Evolutionary conservation across 2,329 filamentous ascomycete genomes (phyloP).

Genomic region (Harringtonia lauricola): DNA sequence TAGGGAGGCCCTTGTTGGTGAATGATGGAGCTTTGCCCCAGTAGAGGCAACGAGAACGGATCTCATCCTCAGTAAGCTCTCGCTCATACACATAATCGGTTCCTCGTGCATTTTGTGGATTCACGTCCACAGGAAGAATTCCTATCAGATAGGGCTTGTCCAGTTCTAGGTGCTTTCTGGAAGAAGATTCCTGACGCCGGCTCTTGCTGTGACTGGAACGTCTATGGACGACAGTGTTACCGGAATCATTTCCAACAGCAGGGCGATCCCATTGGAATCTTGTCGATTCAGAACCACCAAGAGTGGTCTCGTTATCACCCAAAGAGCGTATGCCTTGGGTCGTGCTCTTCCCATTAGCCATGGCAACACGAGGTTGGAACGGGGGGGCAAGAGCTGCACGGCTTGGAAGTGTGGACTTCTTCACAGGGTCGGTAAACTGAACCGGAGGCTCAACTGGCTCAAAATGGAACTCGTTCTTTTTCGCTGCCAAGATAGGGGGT

Average conservation of each 20-base stretch:
- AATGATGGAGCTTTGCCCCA: slow-evolving; percentile 46
- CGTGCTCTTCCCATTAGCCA: not conserved
- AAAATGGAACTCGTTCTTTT: slow-evolving; percentile 13
- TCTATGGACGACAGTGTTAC: not conserved
- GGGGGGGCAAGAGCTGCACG: slow-evolving; percentile 37
- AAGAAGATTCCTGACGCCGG: slow-evolving; percentile 6
- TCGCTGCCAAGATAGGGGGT: slow-evolving; percentile 6
- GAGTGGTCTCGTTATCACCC: not conserved
- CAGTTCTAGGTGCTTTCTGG: slow-evolving; percentile 6
- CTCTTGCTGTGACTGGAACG: not conserved
- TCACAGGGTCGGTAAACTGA: slow-evolving; percentile 15
- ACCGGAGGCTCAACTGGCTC: slow-evolving; percentile 19
- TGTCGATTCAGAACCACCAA: too few relatives aligned
- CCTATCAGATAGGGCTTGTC: slow-evolving; percentile 39
- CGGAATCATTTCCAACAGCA: too few relatives aligned
- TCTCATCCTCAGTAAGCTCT: slow-evolving; percentile 46
- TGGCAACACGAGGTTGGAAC: slow-evolving; percentile 29
- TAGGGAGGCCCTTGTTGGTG: slow-evolving; percentile 42
- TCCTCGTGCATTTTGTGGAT: slow-evolving; percentile 27
- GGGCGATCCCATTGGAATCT: not conserved
- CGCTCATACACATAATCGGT: slow-evolving; percentile 44
- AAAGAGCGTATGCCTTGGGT: not conserved
- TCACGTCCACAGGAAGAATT: slow-evolving; percentile 14
- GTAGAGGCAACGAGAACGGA: slow-evolving; percentile 46
- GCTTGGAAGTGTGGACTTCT: slow-evolving; percentile 29